Percentiles rank a stretch among this genome's conserved stretches.
These are phyloP conservation scores for Globisporangium abappressorium DNA, from an alignment of 352 stramenopile genomes.

Conservation along the genomic window DNA sequence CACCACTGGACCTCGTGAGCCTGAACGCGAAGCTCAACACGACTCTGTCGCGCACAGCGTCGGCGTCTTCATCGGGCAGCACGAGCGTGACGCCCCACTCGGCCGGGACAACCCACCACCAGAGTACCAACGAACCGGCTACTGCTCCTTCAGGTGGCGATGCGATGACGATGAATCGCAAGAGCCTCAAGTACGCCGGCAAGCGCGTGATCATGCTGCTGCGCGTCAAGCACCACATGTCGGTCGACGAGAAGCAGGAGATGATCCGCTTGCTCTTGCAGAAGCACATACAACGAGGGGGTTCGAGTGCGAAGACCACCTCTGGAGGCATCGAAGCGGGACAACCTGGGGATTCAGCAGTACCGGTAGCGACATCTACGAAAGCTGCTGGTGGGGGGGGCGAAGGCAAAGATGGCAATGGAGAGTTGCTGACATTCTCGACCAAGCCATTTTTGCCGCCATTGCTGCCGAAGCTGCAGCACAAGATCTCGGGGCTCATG, in stretches of 20 bases:
- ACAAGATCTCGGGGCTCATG: slow-evolving; percentile 20
- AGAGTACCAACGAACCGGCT: background rate
- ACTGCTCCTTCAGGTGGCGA: background rate
- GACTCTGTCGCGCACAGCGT: background rate
- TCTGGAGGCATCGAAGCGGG: background rate
- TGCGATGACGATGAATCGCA: slow-evolving; percentile 9
- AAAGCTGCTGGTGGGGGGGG: background rate
- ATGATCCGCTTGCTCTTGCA: slow-evolving; percentile 55
- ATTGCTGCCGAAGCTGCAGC: slow-evolving; percentile 3
- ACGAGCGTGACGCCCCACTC: background rate
- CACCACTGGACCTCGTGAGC: slow-evolving; percentile 11
- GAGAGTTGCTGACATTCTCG: background rate
- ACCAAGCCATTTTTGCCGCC: background rate
- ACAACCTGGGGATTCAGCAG: background rate
- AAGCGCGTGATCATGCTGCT: slow-evolving; percentile 72
- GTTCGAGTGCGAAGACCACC: background rate
- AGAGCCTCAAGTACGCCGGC: slow-evolving; percentile 49
- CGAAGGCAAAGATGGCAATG: background rate
- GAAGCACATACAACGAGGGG: slow-evolving; percentile 25
- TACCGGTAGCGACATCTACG: background rate
- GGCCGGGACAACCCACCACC: background rate
- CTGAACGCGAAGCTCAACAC: slow-evolving; percentile 4
- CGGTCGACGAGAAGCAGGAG: slow-evolving; percentile 45
- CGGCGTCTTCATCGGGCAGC: background rate
- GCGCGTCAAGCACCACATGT: slow-evolving; percentile 48